Evolutionary conservation across 768 basidiomycete genomes (phyloP).

Genomic region (Chalciporus chontae): DNA sequence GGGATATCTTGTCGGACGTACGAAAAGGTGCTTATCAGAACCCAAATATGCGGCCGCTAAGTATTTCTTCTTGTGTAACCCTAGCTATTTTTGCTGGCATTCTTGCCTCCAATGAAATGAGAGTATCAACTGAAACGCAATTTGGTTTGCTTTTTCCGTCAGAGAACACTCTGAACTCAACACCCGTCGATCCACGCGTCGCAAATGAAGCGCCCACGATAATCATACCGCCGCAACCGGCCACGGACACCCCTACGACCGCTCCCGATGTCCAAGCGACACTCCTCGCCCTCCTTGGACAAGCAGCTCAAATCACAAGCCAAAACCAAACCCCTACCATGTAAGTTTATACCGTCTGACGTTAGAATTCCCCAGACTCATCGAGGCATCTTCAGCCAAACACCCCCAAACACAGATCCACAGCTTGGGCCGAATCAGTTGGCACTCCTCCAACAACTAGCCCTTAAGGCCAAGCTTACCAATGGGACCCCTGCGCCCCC

Average conservation of each 20-base stretch:
- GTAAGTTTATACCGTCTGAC: slow-evolving; percentile 36
- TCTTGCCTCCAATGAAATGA: slow-evolving; percentile 47
- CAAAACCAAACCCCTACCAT: slow-evolving; percentile 25
- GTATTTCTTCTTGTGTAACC: slow-evolving; percentile 72
- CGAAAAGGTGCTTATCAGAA: slow-evolving; percentile 87
- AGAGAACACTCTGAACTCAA: slow-evolving; percentile 46
- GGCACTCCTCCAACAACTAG: slow-evolving; percentile 73
- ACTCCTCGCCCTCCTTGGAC: slow-evolving; percentile 64
- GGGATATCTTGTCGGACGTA: slow-evolving; percentile 61
- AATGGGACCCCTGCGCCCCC: slow-evolving; percentile 28
- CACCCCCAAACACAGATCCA: slow-evolving; percentile 50
- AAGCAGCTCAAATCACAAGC: slow-evolving; percentile 51
- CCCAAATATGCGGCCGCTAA: slow-evolving; percentile 69
- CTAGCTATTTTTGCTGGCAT: slow-evolving; percentile 48
- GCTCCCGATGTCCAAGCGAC: slow-evolving; percentile 51
- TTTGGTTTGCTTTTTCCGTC: slow-evolving; percentile 56
- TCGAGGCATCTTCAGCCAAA: slow-evolving; percentile 47
- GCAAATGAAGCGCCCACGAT: slow-evolving; percentile 30
- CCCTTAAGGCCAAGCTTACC: slow-evolving; percentile 51
- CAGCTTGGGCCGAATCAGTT: slow-evolving; percentile 55
- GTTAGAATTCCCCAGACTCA: slow-evolving; percentile 2
- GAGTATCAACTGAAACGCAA: slow-evolving; percentile 60
- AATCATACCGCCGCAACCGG: slow-evolving; percentile 25
- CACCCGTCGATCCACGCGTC: slow-evolving; percentile 37
- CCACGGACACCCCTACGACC: slow-evolving; percentile 25